These are phyloP conservation scores for Aciculosporium take DNA, from an alignment of 2,329 filamentous ascomycete genomes.

Conservation along the genomic window DNA sequence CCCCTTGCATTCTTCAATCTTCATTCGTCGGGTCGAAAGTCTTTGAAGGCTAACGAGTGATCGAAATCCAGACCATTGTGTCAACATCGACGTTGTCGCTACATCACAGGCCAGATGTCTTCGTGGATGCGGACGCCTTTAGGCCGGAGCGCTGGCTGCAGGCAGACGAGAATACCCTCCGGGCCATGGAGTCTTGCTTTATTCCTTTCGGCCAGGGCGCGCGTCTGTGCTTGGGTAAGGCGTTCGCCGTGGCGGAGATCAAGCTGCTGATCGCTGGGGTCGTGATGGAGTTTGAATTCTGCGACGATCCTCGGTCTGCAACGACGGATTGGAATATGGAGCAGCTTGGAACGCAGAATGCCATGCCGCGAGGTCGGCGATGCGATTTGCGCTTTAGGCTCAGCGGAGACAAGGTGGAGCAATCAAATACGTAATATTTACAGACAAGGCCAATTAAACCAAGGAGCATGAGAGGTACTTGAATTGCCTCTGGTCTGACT, in stretches of 20 bases:
- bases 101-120: conserved; percentile 2
- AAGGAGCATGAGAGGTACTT: too few relatives aligned
- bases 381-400: conserved; percentile 3
- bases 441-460: background rate
- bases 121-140: background rate
- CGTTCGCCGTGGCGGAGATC: conserved; percentile 3
- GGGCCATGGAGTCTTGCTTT: conserved; percentile 5
- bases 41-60: background rate
- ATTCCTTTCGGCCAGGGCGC: conserved; percentile 5
- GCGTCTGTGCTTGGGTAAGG: conserved; percentile 4
- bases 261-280: conserved; percentile 3
- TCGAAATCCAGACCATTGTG: conserved; percentile 2
- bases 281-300: conserved; percentile 1
- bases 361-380: conserved; percentile 3
- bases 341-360: conserved; percentile 5
- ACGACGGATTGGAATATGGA: conserved; percentile 3
- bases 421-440: background rate
- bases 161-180: conserved; percentile 1
- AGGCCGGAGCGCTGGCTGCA: conserved; percentile 5
- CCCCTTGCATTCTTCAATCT: too few relatives aligned
- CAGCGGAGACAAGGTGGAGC: background rate
- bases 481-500: too few relatives aligned
- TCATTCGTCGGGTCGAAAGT: background rate
- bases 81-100: conserved; percentile 4
- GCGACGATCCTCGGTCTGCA: background rate